phyloP scores from a whole-genome alignment of 768 basidiomycete species.

The Tricholoma sp. region DNA sequence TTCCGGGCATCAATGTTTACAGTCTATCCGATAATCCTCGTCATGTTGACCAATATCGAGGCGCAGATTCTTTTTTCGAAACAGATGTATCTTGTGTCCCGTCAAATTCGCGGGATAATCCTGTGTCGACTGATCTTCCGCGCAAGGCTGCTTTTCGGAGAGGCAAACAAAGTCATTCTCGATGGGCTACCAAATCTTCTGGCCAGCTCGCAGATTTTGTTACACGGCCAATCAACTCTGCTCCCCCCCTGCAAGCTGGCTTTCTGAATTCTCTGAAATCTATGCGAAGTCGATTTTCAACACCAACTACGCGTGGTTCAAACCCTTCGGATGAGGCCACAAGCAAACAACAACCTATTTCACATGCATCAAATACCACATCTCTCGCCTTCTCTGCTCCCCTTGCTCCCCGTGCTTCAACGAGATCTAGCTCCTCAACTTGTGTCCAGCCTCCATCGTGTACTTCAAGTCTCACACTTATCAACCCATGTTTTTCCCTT shows the following conservation, averaged over 20 bases:
- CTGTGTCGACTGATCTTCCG: background rate
- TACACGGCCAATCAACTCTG: background rate
- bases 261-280: background rate
- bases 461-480: background rate
- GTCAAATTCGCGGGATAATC: background rate
- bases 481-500: background rate
- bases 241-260: background rate
- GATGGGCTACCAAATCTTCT: background rate
- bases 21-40: slow-evolving; percentile 4
- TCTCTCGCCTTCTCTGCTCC: background rate
- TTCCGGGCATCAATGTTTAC: slow-evolving; percentile 1
- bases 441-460: background rate
- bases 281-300: background rate
- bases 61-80: slow-evolving; percentile 4
- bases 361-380: background rate
- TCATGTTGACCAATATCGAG: slow-evolving; percentile 17
- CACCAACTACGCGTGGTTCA: background rate
- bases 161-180: background rate
- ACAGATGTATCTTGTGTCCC: background rate
- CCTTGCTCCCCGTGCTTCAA: background rate
- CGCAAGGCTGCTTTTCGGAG: background rate
- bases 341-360: background rate
- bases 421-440: background rate
- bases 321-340: background rate
- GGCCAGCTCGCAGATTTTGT: background rate